Conservation (phyloP, 257 asterid species). For the Hygrophila difformis region DNA sequence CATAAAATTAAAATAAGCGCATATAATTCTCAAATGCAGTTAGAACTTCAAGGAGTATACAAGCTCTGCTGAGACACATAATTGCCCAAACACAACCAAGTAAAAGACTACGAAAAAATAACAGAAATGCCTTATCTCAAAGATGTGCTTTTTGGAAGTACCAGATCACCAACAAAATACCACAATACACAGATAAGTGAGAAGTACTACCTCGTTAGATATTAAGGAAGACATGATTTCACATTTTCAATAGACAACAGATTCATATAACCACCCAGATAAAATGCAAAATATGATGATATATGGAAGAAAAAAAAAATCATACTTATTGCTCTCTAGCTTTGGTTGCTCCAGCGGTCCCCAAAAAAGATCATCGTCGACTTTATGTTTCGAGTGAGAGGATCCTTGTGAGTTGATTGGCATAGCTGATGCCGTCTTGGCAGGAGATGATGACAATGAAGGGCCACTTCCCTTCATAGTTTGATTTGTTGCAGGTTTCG, state of each 20-base stretch:
- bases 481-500: slow-evolving; percentile 49
- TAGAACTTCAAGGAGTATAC: slow-evolving; percentile 1
- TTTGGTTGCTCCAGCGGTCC: slow-evolving; percentile 77
- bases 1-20: too few species aligned
- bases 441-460: slow-evolving; percentile 70
- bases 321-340: slow-evolving; percentile 72
- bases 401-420: slow-evolving; percentile 38
- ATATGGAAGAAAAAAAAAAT: slow-evolving; percentile 10
- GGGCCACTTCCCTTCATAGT: slow-evolving; percentile 50
- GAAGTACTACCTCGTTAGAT: background rate
- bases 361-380: slow-evolving; percentile 94
- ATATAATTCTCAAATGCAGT: background rate
- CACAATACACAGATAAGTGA: slow-evolving; percentile 6
- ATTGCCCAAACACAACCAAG: too few species aligned
- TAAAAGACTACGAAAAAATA: too few species aligned
- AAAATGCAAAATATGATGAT: too few species aligned
- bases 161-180: too few species aligned
- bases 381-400: slow-evolving; percentile 40
- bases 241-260: background rate
- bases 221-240: background rate
- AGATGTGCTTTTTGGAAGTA: too few species aligned
- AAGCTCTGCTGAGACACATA: too few species aligned
- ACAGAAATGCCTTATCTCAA: too few species aligned
- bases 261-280: slow-evolving; percentile 1
- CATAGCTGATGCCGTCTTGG: slow-evolving; percentile 57